Evolutionary conservation across 441 rosid species (phyloP).

Genomic region (Adansonia rubrostipa): DNA sequence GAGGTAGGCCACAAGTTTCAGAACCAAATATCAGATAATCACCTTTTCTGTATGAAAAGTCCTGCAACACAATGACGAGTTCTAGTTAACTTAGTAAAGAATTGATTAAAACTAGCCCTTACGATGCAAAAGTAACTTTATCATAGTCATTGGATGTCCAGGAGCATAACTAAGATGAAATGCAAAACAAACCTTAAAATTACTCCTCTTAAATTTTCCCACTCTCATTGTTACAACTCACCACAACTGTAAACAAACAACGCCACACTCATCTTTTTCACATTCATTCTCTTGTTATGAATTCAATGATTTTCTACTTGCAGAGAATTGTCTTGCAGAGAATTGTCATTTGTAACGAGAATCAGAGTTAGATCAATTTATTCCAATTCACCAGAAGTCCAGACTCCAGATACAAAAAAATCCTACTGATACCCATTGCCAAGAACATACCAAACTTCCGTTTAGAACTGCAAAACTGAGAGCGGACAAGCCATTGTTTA

Average conservation of each 20-base stretch:
- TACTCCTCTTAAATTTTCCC: neutral
- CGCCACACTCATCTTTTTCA: neutral
- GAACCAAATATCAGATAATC: slow-evolving; percentile 91
- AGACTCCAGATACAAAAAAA: neutral
- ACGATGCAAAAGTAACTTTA: neutral
- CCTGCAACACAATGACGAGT: slow-evolving; percentile 48
- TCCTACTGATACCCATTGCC: neutral
- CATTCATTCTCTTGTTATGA: slow-evolving; percentile 5
- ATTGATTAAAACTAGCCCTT: neutral
- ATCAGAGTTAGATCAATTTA: neutral
- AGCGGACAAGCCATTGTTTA: neutral
- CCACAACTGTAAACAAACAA: neutral
- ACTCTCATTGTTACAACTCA: neutral
- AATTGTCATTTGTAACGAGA: neutral
- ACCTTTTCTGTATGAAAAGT: slow-evolving; percentile 71
- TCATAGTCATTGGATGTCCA: neutral
- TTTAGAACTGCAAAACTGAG: neutral
- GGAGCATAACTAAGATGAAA: neutral
- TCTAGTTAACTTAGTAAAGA: neutral
- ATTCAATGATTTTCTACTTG: neutral
- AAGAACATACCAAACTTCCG: neutral
- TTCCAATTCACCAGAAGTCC: neutral
- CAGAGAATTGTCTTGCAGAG: neutral
- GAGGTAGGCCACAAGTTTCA: slow-evolving; percentile 84
- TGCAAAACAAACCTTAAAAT: neutral